phyloP scores from a whole-genome alignment of 2,329 filamentous ascomycete genomes.

The Ophiostoma novo-ulmi region DNA sequence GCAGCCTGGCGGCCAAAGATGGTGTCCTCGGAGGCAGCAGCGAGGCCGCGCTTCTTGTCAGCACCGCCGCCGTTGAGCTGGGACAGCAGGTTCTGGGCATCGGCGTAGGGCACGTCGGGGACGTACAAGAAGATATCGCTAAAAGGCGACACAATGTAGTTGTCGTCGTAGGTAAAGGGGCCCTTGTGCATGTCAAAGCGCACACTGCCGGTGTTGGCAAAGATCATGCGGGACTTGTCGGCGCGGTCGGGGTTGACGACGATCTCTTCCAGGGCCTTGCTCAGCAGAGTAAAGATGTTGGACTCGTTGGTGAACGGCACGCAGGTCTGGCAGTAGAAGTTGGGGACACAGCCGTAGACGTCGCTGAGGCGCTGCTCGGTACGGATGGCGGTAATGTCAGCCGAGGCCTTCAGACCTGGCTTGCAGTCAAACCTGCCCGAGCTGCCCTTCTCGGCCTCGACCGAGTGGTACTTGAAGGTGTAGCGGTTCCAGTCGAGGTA shows the following conservation, averaged over 20 bases:
- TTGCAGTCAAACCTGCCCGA: constrained; percentile 26
- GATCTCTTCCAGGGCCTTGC: constrained; percentile 45
- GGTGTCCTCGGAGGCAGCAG: constrained; percentile 34
- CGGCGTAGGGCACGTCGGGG: constrained; percentile 46
- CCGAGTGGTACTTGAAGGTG: constrained; percentile 60
- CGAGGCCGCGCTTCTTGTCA: constrained; percentile 35
- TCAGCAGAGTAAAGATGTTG: constrained; percentile 52
- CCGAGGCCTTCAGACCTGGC: constrained; percentile 27
- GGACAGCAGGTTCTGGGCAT: constrained; percentile 36
- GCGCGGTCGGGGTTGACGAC: constrained; percentile 50
- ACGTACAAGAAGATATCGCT: constrained; percentile 50
- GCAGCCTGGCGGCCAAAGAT: constrained; percentile 37
- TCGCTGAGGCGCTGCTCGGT: constrained; percentile 50
- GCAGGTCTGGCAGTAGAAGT: constrained; percentile 54
- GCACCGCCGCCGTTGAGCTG: constrained; percentile 41
- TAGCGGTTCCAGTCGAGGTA: constrained; percentile 65
- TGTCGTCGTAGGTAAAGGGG: constrained; percentile 52
- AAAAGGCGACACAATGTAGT: constrained; percentile 54
- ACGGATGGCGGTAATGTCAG: constrained; percentile 40
- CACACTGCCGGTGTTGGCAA: constrained; percentile 56
- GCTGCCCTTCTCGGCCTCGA: constrained; percentile 32
- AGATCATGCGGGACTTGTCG: constrained; percentile 49
- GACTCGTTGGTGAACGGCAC: constrained; percentile 47
- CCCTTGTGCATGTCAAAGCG: constrained; percentile 60
- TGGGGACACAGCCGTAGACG: constrained; percentile 56